These are phyloP conservation scores for Termitomyces sp. DNA, from an alignment of 1,284 basidiomycete species.

Conservation along the genomic window DNA sequence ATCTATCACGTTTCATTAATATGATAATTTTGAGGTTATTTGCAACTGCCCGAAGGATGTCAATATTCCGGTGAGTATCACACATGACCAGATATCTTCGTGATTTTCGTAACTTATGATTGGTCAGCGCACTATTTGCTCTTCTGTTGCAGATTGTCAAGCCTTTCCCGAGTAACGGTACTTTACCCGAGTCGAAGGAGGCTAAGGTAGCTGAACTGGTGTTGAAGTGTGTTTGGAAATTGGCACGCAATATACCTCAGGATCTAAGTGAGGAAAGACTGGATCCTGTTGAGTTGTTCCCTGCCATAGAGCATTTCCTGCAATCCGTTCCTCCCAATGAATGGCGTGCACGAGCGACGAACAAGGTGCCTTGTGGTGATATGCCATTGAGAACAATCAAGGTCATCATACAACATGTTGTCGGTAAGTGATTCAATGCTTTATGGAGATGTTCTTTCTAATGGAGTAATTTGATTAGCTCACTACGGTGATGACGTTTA, in stretches of 20 bases:
- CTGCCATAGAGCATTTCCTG: conserved; percentile 93
- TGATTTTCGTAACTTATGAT: conserved; percentile 9
- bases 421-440: conserved; percentile 56
- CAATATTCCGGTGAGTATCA: conserved; percentile 77
- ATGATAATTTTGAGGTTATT: conserved; percentile 95
- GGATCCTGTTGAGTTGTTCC: conserved; percentile 85
- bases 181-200: conserved; percentile 66
- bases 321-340: conserved; percentile 93
- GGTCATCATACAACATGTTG: conserved; percentile 93
- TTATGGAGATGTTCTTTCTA: conserved; percentile 14
- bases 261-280: conserved; percentile 80
- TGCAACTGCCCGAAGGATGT: conserved; percentile 86
- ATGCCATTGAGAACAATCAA: conserved; percentile 98
- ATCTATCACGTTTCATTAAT: conserved; percentile 94
- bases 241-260: conserved; percentile 90
- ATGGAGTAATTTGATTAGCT: conserved; percentile 44
- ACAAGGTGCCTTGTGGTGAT: conserved; percentile 91
- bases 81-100: conserved; percentile 5
- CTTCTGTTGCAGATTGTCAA: conserved; percentile 86
- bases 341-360: conserved; percentile 88
- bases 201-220: conserved; percentile 94
- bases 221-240: conserved; percentile 98
- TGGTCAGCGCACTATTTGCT: conserved; percentile 60
- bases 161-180: conserved; percentile 74
- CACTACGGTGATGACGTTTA: conserved; percentile 80